Evolutionary conservation across 139 green algal genomes (phyloP).

Genomic region (Dunaliella sp.): DNA sequence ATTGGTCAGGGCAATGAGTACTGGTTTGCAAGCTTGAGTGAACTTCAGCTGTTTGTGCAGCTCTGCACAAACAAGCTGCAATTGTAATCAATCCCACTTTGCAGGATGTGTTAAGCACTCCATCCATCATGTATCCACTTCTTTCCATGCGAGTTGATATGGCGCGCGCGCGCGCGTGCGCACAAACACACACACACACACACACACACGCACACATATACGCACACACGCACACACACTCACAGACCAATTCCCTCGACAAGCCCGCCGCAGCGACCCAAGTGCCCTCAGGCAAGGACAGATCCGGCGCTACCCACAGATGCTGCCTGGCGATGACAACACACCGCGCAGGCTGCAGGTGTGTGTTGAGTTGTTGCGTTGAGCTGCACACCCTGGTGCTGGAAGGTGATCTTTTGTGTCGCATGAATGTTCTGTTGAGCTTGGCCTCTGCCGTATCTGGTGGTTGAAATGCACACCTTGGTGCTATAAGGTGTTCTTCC

Average conservation of each 20-base stretch:
- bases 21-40: slow-evolving; percentile 25
- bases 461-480: not conserved
- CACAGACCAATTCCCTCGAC: not conserved
- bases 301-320: not conserved
- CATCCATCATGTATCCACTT: too few species aligned
- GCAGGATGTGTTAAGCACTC: too few species aligned
- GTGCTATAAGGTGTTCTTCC: not conserved
- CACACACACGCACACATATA: not conserved
- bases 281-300: not conserved
- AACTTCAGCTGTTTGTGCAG: not conserved
- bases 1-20: slow-evolving; percentile 9
- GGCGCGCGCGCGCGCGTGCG: too few species aligned
- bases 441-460: too few species aligned
- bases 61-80: too few species aligned
- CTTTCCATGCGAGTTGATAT: too few species aligned
- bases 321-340: not conserved
- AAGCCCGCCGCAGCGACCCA: not conserved
- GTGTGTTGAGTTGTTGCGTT: too few species aligned
- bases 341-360: not conserved
- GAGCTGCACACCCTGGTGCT: not conserved
- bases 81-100: too few species aligned
- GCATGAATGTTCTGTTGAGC: too few species aligned
- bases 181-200: not conserved
- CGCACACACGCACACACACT: not conserved
- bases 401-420: not conserved